Base-by-base conservation (phyloP, 202 grass and related monocot genomes). In the Hordeum pubiflorum region DNA sequence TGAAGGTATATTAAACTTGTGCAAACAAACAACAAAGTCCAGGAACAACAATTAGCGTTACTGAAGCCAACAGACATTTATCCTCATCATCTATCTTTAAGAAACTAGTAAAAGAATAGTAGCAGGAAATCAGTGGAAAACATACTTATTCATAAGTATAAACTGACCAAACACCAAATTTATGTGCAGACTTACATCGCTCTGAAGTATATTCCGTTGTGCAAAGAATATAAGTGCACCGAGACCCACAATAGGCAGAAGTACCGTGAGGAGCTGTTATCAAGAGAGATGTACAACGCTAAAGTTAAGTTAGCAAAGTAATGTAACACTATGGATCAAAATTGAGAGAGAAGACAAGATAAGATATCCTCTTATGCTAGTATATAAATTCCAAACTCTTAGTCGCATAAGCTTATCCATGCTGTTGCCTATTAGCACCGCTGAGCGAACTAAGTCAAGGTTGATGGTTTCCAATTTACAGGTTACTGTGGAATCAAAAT, bases 221-320 rank as follows among this genome's bases (percentile, higher is more conserved):
- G 84, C 89, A 82, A 97, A 94, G 86, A 90, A 97, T 76, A 97
- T 87, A 77, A 97, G 90, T 65, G 87, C 94, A 69, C 79, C 88
- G 18, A 97, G 54, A 78, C 88, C 89, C 63, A 97, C 58, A 79
- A 97, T 87, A 70, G 94, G 94, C 46, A 97, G 76, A 41, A 97
- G 69, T 74, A 94, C 77, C 74, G 86, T 79, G 69, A 97, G 55
- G 31, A 97, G 84, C 94, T 97, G 88, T 87, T 44, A 24, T 39
- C 48, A 84, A 33, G 81, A 54, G 13, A 62, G 5, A 69, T 64
- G 6, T 40, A 40, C 46, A 80, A 48, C 58, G 32, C 27, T 36
- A 50, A 26, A 82, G 52, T 61, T 17, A 82, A 24, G 44, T 38
- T 54, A 6, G 43, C 29, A 74, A 58, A 86, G 22, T 21, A 29